Percentiles rank a stretch among this genome's conserved stretches.
Conservation (phyloP, 306 rosid genomes). For the Prunus salicina region DNA sequence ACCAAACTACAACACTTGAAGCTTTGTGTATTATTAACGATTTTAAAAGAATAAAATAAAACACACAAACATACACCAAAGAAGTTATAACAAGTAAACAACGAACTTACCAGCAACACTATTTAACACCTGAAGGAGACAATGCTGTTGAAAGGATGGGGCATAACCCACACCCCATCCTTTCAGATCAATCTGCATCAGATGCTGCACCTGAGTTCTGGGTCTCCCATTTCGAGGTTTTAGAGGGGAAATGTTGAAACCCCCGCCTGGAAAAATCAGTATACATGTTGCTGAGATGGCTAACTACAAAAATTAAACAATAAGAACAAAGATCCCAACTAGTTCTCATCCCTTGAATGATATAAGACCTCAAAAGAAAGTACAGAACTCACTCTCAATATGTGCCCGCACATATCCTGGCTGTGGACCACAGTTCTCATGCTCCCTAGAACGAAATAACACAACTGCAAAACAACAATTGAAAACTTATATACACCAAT, state of each 20-base stretch:
- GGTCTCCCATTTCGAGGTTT: slow-evolving; percentile 94
- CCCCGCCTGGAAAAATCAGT: slow-evolving; percentile 71
- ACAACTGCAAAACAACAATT: slow-evolving; percentile 64
- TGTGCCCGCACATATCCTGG: slow-evolving; percentile 97
- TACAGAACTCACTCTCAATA: slow-evolving; percentile 76
- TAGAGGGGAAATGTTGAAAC: slow-evolving; percentile 87
- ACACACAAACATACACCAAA: not conserved
- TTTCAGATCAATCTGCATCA: slow-evolving; percentile 96
- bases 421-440: slow-evolving; percentile 88
- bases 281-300: slow-evolving; percentile 17
- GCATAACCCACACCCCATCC: slow-evolving; percentile 98
- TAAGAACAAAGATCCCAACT: slow-evolving; percentile 16
- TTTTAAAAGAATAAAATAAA: not conserved
- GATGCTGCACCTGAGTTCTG: slow-evolving; percentile 98
- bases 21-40: not conserved
- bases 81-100: not conserved
- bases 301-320: not conserved
- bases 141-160: slow-evolving; percentile 93
- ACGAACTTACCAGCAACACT: slow-evolving; percentile 88
- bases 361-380: slow-evolving; percentile 11
- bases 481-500: slow-evolving; percentile 13
- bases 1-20: not conserved
- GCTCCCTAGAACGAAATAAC: slow-evolving; percentile 92
- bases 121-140: slow-evolving; percentile 93
- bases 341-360: slow-evolving; percentile 20